phyloP scores from a whole-genome alignment of 495 filamentous ascomycete genomes.

The Xylaria nigripes region DNA sequence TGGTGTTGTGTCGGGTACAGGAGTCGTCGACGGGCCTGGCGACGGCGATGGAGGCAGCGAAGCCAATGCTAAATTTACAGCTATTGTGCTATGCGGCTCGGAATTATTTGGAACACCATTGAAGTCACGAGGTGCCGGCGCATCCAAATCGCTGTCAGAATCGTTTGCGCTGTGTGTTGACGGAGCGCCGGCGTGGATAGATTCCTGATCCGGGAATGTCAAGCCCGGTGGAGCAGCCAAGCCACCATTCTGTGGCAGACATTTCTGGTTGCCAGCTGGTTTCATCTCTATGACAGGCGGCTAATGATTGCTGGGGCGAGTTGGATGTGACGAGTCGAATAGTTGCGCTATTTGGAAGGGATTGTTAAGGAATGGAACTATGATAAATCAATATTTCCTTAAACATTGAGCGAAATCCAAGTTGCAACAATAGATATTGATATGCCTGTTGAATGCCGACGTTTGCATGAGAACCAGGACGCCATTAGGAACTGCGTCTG shows the following conservation, averaged over 20 bases:
- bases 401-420: too few relatives aligned
- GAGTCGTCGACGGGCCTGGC: conserved; percentile 15
- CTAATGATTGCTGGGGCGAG: conserved; percentile 2
- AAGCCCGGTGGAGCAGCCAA: not conserved
- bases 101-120: not conserved
- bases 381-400: too few relatives aligned
- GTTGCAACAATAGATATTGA: too few relatives aligned
- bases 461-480: too few relatives aligned
- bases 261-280: not conserved
- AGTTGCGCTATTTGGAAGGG: too few relatives aligned
- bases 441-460: too few relatives aligned
- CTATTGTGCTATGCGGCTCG: conserved; percentile 11
- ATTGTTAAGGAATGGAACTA: too few relatives aligned
- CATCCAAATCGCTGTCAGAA: conserved; percentile 17
- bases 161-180: conserved; percentile 9
- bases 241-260: conserved; percentile 3
- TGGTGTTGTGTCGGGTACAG: not conserved
- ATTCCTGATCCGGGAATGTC: not conserved
- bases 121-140: conserved; percentile 16
- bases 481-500: too few relatives aligned
- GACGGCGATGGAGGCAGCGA: conserved; percentile 18
- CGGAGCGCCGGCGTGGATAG: conserved; percentile 9
- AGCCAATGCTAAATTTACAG: conserved; percentile 16
- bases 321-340: too few relatives aligned
- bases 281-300: not conserved